phyloP scores from a whole-genome alignment of 2,329 filamentous ascomycete species.

The Neofusicoccum ribis region DNA sequence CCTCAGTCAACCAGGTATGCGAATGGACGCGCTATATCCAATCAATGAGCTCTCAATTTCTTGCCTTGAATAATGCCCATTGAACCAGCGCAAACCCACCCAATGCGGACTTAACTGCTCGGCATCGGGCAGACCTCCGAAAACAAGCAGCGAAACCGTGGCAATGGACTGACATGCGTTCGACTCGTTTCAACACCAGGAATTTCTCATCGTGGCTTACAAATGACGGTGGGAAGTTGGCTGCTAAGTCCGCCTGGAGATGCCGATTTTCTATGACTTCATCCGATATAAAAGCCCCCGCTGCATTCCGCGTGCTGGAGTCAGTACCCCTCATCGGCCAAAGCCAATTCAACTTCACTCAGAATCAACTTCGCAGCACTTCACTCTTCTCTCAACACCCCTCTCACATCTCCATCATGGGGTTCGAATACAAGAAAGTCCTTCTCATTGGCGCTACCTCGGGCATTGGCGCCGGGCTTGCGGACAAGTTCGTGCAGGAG shows the following conservation, averaged over 20 bases:
- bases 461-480: slow-evolving; percentile 54
- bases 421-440: slow-evolving; percentile 53
- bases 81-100: too few species aligned
- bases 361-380: too few species aligned
- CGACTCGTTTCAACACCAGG: neutral
- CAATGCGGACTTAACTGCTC: neutral
- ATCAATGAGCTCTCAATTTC: neutral
- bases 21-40: too few species aligned
- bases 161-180: neutral
- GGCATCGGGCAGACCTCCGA: neutral
- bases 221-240: neutral
- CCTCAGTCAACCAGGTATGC: neutral
- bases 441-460: slow-evolving; percentile 56
- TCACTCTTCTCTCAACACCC: neutral
- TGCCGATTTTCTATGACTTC: slow-evolving; percentile 6
- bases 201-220: neutral
- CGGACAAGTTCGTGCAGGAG: slow-evolving; percentile 49
- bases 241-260: neutral
- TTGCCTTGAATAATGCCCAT: neutral
- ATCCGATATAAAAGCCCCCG: neutral
- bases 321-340: neutral
- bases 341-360: too few species aligned
- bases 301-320: neutral
- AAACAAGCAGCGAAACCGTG: neutral
- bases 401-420: slow-evolving; percentile 33